A percentile compares a stretch with the other conserved stretches of the same genome.
These are phyloP conservation scores for Fraxinus albicans DNA, from an alignment of 305 asterid species.

Conservation along the genomic window DNA sequence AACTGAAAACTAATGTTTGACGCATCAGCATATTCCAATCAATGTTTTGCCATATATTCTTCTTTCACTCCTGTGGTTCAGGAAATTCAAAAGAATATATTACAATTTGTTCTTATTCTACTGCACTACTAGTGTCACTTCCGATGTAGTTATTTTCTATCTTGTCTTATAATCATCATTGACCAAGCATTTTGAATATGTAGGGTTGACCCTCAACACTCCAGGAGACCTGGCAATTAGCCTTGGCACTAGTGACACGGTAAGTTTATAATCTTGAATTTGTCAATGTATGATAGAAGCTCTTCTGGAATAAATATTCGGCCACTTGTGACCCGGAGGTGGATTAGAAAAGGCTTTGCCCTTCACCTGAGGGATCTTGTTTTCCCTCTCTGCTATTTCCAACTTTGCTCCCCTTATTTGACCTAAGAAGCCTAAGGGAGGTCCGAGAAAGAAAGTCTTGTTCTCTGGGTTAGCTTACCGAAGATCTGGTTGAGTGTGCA, in stretches of 20 bases:
- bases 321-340: neutral
- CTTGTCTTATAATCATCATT: neutral
- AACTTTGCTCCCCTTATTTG: neutral
- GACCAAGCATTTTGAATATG: constrained; percentile 19
- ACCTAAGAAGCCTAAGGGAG: neutral
- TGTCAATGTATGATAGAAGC: neutral
- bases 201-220: constrained; percentile 63
- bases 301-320: neutral
- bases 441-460: neutral
- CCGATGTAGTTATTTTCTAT: neutral
- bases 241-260: constrained; percentile 87
- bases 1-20: neutral
- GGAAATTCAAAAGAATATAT: neutral
- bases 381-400: neutral
- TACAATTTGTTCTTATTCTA: neutral
- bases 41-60: neutral
- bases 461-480: neutral
- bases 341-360: neutral
- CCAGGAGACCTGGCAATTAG: constrained; percentile 77
- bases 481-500: neutral
- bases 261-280: constrained; percentile 27
- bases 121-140: neutral
- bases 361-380: neutral
- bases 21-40: neutral
- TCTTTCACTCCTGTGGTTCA: neutral